Conservation (phyloP, 2,329 filamentous ascomycete genomes). For the Apiospora sp. region DNA sequence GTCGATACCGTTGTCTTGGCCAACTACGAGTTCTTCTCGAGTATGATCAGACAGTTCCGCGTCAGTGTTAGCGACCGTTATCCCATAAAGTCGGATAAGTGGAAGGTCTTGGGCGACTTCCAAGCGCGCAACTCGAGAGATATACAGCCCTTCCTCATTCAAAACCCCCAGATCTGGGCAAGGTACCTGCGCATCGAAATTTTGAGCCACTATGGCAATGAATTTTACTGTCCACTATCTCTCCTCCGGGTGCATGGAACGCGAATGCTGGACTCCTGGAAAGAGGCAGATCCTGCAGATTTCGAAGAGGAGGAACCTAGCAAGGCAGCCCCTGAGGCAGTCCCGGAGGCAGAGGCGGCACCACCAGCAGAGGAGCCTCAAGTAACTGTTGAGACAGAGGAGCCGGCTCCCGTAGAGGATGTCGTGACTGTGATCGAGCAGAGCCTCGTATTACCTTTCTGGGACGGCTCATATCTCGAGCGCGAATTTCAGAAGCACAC, state of each 20-base stretch:
- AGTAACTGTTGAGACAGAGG: conserved; percentile 34
- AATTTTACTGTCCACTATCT: conserved; percentile 95
- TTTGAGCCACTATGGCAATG: conserved; percentile 90
- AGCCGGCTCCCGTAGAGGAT: conserved; percentile 19
- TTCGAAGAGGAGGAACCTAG: conserved; percentile 51
- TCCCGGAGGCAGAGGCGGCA: conserved; percentile 37
- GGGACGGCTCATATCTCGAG: conserved; percentile 40
- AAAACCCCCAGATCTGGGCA: conserved; percentile 95
- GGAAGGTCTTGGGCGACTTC: conserved; percentile 87
- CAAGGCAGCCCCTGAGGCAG: conserved; percentile 41
- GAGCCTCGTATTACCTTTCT: conserved; percentile 31
- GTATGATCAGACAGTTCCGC: conserved; percentile 89
- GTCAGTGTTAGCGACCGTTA: conserved; percentile 95
- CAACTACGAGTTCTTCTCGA: conserved; percentile 99
- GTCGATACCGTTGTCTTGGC: conserved; percentile 97
- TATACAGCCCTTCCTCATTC: conserved; percentile 92
- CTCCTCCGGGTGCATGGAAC: conserved; percentile 92
- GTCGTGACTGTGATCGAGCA: conserved; percentile 26
- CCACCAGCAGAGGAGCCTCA: conserved; percentile 26
- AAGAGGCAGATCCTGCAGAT: conserved; percentile 72
- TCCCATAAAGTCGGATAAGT: conserved; percentile 89
- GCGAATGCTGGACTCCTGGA: conserved; percentile 93
- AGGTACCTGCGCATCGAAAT: conserved; percentile 93
- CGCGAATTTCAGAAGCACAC: conserved; percentile 31
- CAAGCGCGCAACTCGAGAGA: conserved; percentile 92